These are phyloP conservation scores for Gracilaria domingensis DNA, from an alignment of 23 red algal species.

Conservation along the genomic window DNA sequence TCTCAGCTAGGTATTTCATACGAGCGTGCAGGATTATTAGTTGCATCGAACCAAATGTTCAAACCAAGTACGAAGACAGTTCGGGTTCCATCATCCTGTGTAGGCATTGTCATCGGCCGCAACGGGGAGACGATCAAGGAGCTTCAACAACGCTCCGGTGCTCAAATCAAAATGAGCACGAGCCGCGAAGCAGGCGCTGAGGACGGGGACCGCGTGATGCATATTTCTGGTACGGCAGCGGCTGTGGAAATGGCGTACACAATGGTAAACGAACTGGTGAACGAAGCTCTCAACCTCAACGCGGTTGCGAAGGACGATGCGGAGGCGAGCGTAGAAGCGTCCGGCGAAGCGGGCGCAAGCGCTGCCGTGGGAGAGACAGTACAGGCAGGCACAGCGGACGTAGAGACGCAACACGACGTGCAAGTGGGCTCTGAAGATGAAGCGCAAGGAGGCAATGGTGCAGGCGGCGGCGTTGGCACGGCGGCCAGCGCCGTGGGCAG, in stretches of 20 bases:
- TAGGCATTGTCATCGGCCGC: conserved; percentile 85
- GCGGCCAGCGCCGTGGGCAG: neutral
- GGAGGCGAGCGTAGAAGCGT: neutral
- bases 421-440: neutral
- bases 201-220: conserved; percentile 56
- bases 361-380: neutral
- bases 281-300: conserved; percentile 31
- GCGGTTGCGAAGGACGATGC: conserved; percentile 10
- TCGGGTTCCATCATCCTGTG: conserved; percentile 60
- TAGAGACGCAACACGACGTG: neutral
- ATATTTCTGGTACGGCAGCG: conserved; percentile 51
- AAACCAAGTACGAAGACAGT: conserved; percentile 45
- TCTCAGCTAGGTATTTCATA: conserved; percentile 8
- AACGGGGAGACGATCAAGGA: conserved; percentile 78
- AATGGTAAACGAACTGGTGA: conserved; percentile 69
- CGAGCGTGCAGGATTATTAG: neutral
- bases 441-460: neutral
- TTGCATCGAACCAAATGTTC: neutral
- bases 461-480: too few species aligned
- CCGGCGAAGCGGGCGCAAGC: conserved; percentile 6
- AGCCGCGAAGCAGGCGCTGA: conserved; percentile 62
- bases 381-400: neutral
- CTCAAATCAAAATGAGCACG: conserved; percentile 73
- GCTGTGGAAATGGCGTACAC: conserved; percentile 72
- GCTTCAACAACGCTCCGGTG: conserved; percentile 76